These are phyloP conservation scores for Trichocomaceae sp. DNA, from an alignment of 2,329 filamentous ascomycete genomes.

Conservation along the genomic window DNA sequence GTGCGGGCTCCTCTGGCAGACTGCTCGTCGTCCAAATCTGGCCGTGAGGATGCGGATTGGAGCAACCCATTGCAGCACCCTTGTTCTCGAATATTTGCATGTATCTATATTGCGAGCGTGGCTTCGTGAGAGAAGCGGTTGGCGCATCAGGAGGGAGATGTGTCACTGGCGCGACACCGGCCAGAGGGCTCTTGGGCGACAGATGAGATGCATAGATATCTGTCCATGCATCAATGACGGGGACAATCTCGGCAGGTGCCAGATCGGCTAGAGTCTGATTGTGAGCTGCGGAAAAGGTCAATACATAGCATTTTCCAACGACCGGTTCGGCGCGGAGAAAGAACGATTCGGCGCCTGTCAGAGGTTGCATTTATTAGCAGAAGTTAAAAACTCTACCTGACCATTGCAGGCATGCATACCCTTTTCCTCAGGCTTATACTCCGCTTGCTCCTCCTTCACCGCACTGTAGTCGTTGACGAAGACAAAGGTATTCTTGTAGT, in stretches of 20 bases:
- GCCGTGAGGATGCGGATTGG: conserved; percentile 94
- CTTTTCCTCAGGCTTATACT: conserved; percentile 56
- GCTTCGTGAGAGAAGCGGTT: conserved; percentile 42
- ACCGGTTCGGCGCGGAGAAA: conserved; percentile 79
- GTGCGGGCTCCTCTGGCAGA: conserved; percentile 78
- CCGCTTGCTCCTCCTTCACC: conserved; percentile 84
- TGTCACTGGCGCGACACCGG: conserved; percentile 39
- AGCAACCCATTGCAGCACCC: conserved; percentile 95
- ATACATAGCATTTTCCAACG: conserved; percentile 92
- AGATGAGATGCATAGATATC: conserved; percentile 79
- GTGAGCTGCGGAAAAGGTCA: conserved; percentile 88
- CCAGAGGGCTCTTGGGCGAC: conserved; percentile 62
- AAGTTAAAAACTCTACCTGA: not conserved
- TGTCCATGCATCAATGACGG: conserved; percentile 85
- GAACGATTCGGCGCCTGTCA: conserved; percentile 61
- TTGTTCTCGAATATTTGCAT: conserved; percentile 99
- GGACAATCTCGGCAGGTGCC: conserved; percentile 65
- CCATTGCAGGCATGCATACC: conserved; percentile 26
- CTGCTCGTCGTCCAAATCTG: conserved; percentile 93
- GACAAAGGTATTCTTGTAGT: conserved; percentile 80
- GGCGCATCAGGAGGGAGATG: conserved; percentile 43
- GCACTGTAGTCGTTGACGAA: conserved; percentile 98
- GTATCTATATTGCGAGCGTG: conserved; percentile 76
- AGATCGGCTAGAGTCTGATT: conserved; percentile 92
- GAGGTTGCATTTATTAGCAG: not conserved